These are phyloP conservation scores for Mycosarcoma mackinlayi DNA, from an alignment of 1,284 basidiomycete species.

Conservation along the genomic window DNA sequence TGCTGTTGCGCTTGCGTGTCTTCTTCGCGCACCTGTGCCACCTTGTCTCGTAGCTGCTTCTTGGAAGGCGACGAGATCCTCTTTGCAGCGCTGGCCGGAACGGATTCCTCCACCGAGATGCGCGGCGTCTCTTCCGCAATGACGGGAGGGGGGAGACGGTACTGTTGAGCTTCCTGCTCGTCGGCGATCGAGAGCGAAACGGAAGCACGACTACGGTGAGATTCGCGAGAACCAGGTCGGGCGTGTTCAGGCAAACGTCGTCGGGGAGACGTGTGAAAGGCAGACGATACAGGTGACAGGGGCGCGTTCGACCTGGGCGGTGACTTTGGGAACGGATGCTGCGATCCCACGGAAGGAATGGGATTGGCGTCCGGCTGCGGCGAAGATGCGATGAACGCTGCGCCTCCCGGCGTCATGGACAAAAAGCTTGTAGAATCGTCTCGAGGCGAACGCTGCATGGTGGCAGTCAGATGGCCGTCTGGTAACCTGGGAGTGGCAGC, in stretches of 20 bases:
- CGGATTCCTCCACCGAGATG: constrained; percentile 19
- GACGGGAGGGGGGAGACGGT: constrained; percentile 16
- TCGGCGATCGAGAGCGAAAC: constrained; percentile 44
- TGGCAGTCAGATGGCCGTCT: constrained; percentile 2
- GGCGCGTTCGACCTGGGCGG: constrained; percentile 20
- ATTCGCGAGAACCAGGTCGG: constrained; percentile 23
- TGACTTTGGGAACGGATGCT: constrained; percentile 28
- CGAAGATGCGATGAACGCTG: constrained; percentile 13
- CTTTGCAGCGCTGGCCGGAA: not conserved
- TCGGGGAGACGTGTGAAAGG: constrained; percentile 26
- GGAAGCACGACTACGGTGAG: constrained; percentile 26
- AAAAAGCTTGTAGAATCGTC: constrained; percentile 30
- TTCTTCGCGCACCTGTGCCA: constrained; percentile 3
- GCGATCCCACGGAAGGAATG: not conserved
- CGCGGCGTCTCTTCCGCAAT: constrained; percentile 33
- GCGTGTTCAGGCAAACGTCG: constrained; percentile 11
- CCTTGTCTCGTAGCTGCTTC: constrained; percentile 4
- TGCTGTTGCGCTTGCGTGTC: constrained; percentile 20
- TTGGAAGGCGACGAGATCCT: not conserved
- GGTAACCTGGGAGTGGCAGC: constrained; percentile 10
- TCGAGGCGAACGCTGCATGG: constrained; percentile 11
- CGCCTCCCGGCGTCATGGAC: constrained; percentile 25
- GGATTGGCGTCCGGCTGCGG: not conserved
- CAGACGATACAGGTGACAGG: constrained; percentile 18
- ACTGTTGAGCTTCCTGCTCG: constrained; percentile 33